Percentiles rank a stretch among this genome's conserved stretches.
Evolutionary conservation across 2,329 filamentous ascomycete species (phyloP).

Genomic region (Biscogniauxia sp.): DNA sequence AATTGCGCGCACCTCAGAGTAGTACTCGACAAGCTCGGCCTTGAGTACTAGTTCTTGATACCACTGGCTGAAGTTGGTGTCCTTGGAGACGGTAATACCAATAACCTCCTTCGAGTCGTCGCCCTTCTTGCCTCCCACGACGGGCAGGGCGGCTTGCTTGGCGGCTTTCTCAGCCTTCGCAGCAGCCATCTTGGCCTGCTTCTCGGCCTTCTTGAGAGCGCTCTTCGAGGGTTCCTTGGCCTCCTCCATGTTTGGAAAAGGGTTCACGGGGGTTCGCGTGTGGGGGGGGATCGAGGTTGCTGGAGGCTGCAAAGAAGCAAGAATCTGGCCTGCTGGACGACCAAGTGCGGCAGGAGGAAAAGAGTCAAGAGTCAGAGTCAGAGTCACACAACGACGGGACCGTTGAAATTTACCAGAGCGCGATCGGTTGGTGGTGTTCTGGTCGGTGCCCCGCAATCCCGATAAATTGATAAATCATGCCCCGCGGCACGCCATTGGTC

Average conservation of each 20-base stretch:
- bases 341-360: background rate
- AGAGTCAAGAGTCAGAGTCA: slow-evolving; percentile 1
- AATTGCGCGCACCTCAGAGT: slow-evolving; percentile 44
- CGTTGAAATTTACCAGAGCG: slow-evolving; percentile 3
- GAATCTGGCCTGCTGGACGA: background rate
- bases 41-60: slow-evolving; percentile 98
- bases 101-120: slow-evolving; percentile 61
- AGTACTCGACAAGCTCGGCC: slow-evolving; percentile 97
- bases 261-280: background rate
- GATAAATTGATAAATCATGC: slow-evolving; percentile 6
- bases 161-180: slow-evolving; percentile 62
- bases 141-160: slow-evolving; percentile 51
- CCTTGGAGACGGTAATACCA: slow-evolving; percentile 82
- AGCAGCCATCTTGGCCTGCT: slow-evolving; percentile 58
- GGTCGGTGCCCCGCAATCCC: slow-evolving; percentile 13
- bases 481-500: slow-evolving; percentile 15
- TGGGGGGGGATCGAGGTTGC: background rate
- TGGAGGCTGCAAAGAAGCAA: background rate
- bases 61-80: slow-evolving; percentile 87
- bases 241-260: slow-evolving; percentile 11
- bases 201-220: slow-evolving; percentile 64
- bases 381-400: background rate
- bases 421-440: background rate
- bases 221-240: slow-evolving; percentile 54
- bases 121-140: slow-evolving; percentile 57